These are phyloP conservation scores for Talaromyces stipitatus DNA, from an alignment of 495 filamentous ascomycete species.

Conservation along the genomic window DNA sequence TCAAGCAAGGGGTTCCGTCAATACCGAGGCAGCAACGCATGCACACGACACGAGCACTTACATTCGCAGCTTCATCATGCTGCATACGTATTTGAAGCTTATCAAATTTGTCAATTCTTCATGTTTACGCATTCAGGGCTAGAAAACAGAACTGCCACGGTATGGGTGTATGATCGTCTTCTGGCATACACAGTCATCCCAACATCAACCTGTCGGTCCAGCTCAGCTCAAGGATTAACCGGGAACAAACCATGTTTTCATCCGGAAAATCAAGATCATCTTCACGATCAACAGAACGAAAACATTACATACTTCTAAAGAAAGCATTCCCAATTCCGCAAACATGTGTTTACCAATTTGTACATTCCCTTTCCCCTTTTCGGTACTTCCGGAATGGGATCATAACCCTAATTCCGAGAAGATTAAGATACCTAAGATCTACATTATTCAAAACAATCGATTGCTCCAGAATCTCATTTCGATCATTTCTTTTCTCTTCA, in stretches of 20 bases:
- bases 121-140: not conserved
- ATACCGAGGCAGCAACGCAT: not conserved
- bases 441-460: not conserved
- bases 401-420: not conserved
- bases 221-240: not conserved
- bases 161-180: not conserved
- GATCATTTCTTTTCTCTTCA: no score
- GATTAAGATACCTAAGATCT: not conserved
- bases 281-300: no score
- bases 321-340: constrained; percentile 6
- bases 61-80: not conserved
- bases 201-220: not conserved
- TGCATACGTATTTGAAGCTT: not conserved
- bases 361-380: constrained; percentile 7
- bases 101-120: not conserved
- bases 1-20: not conserved
- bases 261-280: no score
- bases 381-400: constrained; percentile 7
- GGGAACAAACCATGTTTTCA: no score
- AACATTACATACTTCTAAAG: no score
- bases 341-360: constrained; percentile 3
- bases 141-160: no score
- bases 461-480: no score
- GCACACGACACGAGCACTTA: not conserved
- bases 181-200: not conserved